Evolutionary conservation across 805 yeast species (phyloP), one percentile per base, ranked within the genome.

Genomic region (Lachancea kluyveri): DNA sequence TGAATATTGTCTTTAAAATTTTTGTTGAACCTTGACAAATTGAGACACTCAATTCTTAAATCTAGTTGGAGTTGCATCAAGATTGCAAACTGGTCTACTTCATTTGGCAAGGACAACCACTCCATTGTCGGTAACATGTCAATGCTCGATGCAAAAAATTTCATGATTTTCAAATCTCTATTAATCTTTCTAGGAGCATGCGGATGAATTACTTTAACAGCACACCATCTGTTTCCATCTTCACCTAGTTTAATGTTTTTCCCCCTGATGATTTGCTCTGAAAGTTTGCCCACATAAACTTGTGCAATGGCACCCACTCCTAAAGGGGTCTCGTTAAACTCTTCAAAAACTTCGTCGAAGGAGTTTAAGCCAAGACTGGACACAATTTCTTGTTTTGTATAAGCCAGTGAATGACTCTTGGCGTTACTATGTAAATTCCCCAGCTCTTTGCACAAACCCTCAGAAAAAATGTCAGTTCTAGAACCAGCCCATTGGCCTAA

Each of bases 221-320:
- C 97, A 17, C 86, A 95, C 57, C 72, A 67, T 30, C 71, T 68
- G 29, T 67, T 65, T 9, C 39, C 37, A 2, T 38, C 31, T 8
- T 36, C 31, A 17, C 32, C 40, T 13, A 21, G 38, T 29, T 23
- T 19, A n/a, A 19, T 36, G 10, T 33, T 28, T 7, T 24, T 64
- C 36, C 56, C 55, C 6, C 56, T 47, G 14, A 73, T 55, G 8
- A 70, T 68, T 24, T 60, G 59, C 11, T 59, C 50, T 10, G 77
- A 70, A 15, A 85, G 58, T 42, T 74, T 77, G 1, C 83, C 96
- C 22, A 72, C 58, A 58, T 90, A 84, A 3, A 92, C 98, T 58
- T 92, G 98, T 1, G 96, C 98, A 62, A 92, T 92, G 2, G 98
- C 96, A 9, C 98, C 98, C n/a, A 90, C 90, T 1, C 98, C 98